phyloP scores from a whole-genome alignment of 2,329 filamentous ascomycete species.

The Diaporthe sp. region DNA sequence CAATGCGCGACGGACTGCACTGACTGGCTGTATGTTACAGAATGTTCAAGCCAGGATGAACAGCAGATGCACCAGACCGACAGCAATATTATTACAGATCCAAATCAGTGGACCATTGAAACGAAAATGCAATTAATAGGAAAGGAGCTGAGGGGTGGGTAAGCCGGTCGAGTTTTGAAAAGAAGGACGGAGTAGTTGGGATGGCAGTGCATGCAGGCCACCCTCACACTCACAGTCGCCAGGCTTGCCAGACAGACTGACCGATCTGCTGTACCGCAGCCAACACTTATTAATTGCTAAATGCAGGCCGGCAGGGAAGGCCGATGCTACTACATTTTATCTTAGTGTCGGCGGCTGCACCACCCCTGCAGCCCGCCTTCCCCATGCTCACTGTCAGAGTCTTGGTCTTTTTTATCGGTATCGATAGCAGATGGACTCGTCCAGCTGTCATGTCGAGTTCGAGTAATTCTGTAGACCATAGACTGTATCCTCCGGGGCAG shows the following conservation, averaged over 20 bases:
- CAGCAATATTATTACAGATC: slow-evolving; percentile 3
- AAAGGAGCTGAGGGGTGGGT: slow-evolving; percentile 14
- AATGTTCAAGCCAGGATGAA: slow-evolving; percentile 6
- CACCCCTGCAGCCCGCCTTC: not conserved
- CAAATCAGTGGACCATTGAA: not conserved
- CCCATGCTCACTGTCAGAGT: not conserved
- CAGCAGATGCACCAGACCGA: not conserved
- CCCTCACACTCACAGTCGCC: slow-evolving; percentile 6
- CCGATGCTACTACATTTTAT: not conserved
- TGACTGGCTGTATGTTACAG: slow-evolving; percentile 1
- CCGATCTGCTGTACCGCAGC: not conserved
- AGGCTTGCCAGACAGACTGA: not conserved
- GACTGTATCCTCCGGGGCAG: slow-evolving; percentile 6
- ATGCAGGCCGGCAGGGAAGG: not conserved
- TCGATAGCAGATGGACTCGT: slow-evolving; percentile 24
- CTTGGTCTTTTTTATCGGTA: not conserved
- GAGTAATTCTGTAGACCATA: not conserved
- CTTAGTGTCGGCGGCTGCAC: not conserved
- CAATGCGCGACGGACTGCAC: slow-evolving; percentile 5
- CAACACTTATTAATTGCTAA: no score
- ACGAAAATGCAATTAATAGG: not conserved
- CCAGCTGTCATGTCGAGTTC: slow-evolving; percentile 24
- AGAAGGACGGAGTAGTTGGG: slow-evolving; percentile 14
- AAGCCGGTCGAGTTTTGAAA: slow-evolving; percentile 12
- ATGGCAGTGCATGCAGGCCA: slow-evolving; percentile 13